Percentiles rank a stretch among this genome's conserved stretches.
These are phyloP conservation scores for Cardamine resedifolia DNA, from an alignment of 345 rosid species.

Conservation along the genomic window DNA sequence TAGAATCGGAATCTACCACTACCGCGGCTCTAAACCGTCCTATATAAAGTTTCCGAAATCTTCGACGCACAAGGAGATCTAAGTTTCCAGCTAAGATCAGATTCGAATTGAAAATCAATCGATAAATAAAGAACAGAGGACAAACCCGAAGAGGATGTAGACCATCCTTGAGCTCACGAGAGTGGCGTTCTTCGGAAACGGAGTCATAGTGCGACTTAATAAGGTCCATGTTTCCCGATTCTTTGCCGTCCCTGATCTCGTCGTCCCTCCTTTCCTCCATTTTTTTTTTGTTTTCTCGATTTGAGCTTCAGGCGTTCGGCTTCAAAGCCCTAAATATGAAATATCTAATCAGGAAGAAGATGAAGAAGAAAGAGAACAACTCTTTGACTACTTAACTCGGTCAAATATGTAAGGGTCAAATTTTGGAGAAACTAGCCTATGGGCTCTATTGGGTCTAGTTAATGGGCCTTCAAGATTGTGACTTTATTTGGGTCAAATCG, in stretches of 20 bases:
- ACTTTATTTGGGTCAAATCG: not conserved
- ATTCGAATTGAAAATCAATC: not conserved
- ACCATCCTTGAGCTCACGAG: slow-evolving; percentile 78
- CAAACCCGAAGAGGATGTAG: slow-evolving; percentile 89
- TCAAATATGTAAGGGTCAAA: slow-evolving; percentile 12
- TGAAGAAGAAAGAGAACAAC: not conserved
- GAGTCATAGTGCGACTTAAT: slow-evolving; percentile 34
- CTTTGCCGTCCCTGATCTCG: slow-evolving; percentile 46
- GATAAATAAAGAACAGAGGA: not conserved
- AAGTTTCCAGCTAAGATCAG: slow-evolving; percentile 2
- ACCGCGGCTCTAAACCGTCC: not conserved
- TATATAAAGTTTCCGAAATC: not conserved
- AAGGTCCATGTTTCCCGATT: slow-evolving; percentile 29
- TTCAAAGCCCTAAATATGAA: slow-evolving; percentile 40
- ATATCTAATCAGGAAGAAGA: not conserved
- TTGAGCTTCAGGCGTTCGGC: slow-evolving; percentile 6
- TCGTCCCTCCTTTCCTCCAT: slow-evolving; percentile 84
- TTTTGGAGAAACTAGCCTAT: not conserved
- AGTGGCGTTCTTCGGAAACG: slow-evolving; percentile 58
- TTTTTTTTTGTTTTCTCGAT: slow-evolving; percentile 11
- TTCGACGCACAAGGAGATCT: not conserved
- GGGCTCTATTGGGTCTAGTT: not conserved
- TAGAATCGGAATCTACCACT: slow-evolving; percentile 20
- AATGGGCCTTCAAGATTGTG: slow-evolving; percentile 21
- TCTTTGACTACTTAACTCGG: not conserved